Percentiles rank a stretch among this genome's conserved stretches.
phyloP scores from a whole-genome alignment of 106 monocot genomes.

The Dioscorea dumetorum region DNA sequence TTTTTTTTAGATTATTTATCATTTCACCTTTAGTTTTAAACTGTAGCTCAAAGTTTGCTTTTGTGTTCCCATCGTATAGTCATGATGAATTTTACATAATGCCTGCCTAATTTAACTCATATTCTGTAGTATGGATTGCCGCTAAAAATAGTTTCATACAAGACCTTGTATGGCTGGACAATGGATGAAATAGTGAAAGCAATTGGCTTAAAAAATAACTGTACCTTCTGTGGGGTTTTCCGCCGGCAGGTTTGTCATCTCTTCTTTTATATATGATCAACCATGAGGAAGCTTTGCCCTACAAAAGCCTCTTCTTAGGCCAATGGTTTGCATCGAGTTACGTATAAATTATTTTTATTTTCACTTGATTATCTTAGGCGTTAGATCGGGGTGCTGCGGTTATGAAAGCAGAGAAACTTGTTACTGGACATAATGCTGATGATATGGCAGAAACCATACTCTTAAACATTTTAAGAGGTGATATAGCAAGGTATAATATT shows the following conservation, averaged over 20 bases:
- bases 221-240: conserved; percentile 99
- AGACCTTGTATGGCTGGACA: conserved; percentile 96
- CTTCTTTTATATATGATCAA: too few species aligned
- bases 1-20: too few species aligned
- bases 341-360: background rate
- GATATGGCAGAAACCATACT: conserved; percentile 99
- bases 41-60: too few species aligned
- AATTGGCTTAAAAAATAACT: conserved; percentile 96
- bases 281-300: too few species aligned
- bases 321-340: background rate
- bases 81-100: too few species aligned
- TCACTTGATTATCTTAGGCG: conserved; percentile 32
- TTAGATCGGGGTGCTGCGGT: conserved; percentile 95
- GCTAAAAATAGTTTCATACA: conserved; percentile 93
- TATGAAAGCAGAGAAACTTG: conserved; percentile 82
- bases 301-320: background rate
- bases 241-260: conserved; percentile 76
- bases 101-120: background rate
- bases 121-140: conserved; percentile 79
- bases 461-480: conserved; percentile 90
- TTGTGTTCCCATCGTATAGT: too few species aligned
- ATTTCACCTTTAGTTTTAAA: too few species aligned
- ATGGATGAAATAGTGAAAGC: conserved; percentile 99
- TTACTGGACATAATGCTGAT: conserved; percentile 99
- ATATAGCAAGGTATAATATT: conserved; percentile 74